Conservation (phyloP, 345 rosid genomes). For the Citrus cavaleriei region DNA sequence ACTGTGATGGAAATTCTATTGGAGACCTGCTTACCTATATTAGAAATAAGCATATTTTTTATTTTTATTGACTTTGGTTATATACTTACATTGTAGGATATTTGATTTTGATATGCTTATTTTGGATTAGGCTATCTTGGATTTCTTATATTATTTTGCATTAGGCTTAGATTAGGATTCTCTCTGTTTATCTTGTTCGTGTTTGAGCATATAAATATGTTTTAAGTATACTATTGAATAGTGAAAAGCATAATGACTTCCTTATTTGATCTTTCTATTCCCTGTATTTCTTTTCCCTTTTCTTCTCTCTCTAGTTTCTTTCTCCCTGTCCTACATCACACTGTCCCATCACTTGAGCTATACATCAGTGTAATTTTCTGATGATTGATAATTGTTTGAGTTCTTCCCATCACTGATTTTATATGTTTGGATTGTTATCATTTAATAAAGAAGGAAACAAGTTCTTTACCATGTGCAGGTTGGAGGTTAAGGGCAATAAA, state of each 20-base stretch:
- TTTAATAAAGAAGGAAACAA: neutral
- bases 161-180: neutral
- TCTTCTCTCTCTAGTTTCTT: neutral
- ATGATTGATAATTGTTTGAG: neutral
- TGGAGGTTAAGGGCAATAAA: constrained; percentile 80
- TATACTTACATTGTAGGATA: neutral
- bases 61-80: neutral
- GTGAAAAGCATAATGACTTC: neutral
- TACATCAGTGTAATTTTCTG: neutral
- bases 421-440: neutral
- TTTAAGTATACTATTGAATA: neutral
- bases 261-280: neutral
- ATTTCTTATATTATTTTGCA: neutral
- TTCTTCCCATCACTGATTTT: neutral
- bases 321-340: neutral
- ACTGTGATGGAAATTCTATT: neutral
- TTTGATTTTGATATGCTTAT: neutral
- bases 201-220: neutral
- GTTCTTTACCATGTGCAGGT: constrained; percentile 33
- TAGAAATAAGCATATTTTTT: neutral
- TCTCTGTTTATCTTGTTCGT: neutral
- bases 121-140: neutral
- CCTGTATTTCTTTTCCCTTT: neutral
- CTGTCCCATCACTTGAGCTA: neutral
- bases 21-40: neutral